phyloP scores from a whole-genome alignment of 2,329 filamentous ascomycete genomes.

The Colletotrichum plurivorum region DNA sequence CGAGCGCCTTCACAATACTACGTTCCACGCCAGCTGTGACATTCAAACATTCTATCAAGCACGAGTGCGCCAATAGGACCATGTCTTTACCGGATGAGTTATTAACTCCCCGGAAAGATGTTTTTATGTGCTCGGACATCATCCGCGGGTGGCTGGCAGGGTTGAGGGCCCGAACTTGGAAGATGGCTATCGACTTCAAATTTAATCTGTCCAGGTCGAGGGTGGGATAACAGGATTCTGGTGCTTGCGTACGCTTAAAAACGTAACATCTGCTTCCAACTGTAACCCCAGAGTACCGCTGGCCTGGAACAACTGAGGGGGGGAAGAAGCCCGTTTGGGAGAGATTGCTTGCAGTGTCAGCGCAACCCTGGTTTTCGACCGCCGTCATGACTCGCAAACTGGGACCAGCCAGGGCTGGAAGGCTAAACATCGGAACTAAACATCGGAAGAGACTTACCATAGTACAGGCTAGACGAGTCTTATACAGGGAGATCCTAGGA shows the following conservation, averaged over 20 bases:
- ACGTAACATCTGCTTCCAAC: not conserved
- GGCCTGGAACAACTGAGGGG: not conserved
- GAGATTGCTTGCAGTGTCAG: not conserved
- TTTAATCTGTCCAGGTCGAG: too few species aligned
- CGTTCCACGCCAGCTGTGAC: not conserved
- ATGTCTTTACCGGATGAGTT: not conserved
- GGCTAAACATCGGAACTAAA: too few species aligned
- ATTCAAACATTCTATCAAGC: constrained; percentile 1
- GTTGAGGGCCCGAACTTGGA: not conserved
- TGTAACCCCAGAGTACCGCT: not conserved
- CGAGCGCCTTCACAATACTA: constrained; percentile 1
- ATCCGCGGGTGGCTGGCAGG: constrained; percentile 1
- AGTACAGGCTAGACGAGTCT: too few species aligned
- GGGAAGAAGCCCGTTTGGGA: not conserved
- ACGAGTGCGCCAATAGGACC: not conserved
- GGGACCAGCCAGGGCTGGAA: too few species aligned
- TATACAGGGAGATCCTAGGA: too few species aligned
- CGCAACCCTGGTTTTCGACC: not conserved
- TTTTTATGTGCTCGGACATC: not conserved
- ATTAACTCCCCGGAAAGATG: not conserved
- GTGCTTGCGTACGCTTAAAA: too few species aligned
- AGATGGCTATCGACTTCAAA: not conserved
- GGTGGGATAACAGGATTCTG: too few species aligned
- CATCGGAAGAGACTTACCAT: too few species aligned
- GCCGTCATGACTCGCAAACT: constrained; percentile 16